Evolutionary conservation across 148 eudicot species (phyloP).

Genomic region (Nepenthes mirabilis): DNA sequence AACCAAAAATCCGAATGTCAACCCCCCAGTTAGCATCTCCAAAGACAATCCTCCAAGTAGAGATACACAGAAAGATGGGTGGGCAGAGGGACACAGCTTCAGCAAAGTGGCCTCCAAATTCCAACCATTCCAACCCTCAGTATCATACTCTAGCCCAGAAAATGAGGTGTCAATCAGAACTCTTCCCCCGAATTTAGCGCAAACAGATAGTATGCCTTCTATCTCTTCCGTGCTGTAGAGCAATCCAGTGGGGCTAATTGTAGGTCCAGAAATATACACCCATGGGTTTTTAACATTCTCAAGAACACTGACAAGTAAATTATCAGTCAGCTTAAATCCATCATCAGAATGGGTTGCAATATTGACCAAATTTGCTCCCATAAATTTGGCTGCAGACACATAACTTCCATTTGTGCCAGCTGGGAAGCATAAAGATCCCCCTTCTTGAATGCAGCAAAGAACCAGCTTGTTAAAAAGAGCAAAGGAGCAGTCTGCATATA

Average conservation of each 20-base stretch:
- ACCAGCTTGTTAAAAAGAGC: constrained; percentile 85
- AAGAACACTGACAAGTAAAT: constrained; percentile 29
- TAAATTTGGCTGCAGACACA: constrained; percentile 71
- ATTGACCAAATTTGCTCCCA: constrained; percentile 47
- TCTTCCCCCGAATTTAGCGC: constrained; percentile 80
- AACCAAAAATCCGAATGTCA: constrained; percentile 67
- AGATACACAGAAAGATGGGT: constrained; percentile 50
- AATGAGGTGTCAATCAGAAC: constrained; percentile 84
- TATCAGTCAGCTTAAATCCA: constrained; percentile 66
- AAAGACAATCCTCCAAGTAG: constrained; percentile 74
- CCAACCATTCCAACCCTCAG: constrained; percentile 45
- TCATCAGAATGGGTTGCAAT: constrained; percentile 47
- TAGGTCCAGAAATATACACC: constrained; percentile 90
- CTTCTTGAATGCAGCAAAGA: constrained; percentile 80
- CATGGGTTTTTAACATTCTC: constrained; percentile 63
- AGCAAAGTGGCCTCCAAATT: constrained; percentile 47
- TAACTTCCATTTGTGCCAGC: constrained; percentile 80
- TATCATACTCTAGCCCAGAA: constrained; percentile 66
- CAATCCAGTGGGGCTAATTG: constrained; percentile 78
- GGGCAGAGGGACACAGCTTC: constrained; percentile 29
- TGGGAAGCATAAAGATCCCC: constrained; percentile 91
- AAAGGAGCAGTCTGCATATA: constrained; percentile 63
- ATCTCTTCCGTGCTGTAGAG: constrained; percentile 76
- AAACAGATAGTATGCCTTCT: constrained; percentile 39
- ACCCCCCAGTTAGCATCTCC: constrained; percentile 81